These are phyloP conservation scores for Cladobotryum protrusum DNA, from an alignment of 2,329 filamentous ascomycete genomes.

Conservation along the genomic window DNA sequence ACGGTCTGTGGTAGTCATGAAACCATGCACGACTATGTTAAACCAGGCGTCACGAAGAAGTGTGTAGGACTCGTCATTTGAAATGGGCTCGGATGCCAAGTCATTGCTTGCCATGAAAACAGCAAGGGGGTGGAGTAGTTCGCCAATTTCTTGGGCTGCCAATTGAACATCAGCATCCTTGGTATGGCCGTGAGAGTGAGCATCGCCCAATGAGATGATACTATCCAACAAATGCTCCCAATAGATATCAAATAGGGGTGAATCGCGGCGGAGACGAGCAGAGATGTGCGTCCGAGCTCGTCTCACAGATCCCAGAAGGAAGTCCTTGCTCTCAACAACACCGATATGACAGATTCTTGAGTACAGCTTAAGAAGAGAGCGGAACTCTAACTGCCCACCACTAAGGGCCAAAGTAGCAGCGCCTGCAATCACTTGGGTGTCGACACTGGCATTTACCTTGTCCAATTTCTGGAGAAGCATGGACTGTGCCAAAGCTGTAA, in stretches of 20 bases:
- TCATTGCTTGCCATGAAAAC: conserved; percentile 68
- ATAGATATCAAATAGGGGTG: conserved; percentile 76
- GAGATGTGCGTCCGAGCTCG: conserved; percentile 78
- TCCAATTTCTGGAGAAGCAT: conserved; percentile 96
- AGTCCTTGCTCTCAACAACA: conserved; percentile 59
- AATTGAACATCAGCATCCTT: conserved; percentile 75
- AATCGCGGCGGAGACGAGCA: conserved; percentile 57
- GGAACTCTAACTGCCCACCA: conserved; percentile 76
- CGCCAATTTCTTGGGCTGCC: conserved; percentile 78
- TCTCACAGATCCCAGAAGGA: conserved; percentile 67
- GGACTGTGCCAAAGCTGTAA: conserved; percentile 84
- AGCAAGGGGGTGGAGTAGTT: conserved; percentile 82
- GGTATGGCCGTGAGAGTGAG: conserved; percentile 65
- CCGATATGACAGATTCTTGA: conserved; percentile 68
- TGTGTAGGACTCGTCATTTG: conserved; percentile 63
- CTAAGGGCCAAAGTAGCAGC: conserved; percentile 70
- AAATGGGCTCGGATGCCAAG: conserved; percentile 40
- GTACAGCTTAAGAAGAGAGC: conserved; percentile 78
- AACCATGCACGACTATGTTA: conserved; percentile 92
- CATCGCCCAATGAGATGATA: conserved; percentile 85
- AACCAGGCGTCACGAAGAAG: conserved; percentile 93
- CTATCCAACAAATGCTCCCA: conserved; percentile 76
- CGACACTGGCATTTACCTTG: conserved; percentile 72
- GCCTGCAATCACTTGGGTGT: conserved; percentile 79
- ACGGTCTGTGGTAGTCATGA: conserved; percentile 66